Percentiles rank a stretch among this genome's conserved stretches.
These are phyloP conservation scores for Cyberlindnera mississippiensis DNA, from an alignment of 805 yeast genomes.

Conservation along the genomic window DNA sequence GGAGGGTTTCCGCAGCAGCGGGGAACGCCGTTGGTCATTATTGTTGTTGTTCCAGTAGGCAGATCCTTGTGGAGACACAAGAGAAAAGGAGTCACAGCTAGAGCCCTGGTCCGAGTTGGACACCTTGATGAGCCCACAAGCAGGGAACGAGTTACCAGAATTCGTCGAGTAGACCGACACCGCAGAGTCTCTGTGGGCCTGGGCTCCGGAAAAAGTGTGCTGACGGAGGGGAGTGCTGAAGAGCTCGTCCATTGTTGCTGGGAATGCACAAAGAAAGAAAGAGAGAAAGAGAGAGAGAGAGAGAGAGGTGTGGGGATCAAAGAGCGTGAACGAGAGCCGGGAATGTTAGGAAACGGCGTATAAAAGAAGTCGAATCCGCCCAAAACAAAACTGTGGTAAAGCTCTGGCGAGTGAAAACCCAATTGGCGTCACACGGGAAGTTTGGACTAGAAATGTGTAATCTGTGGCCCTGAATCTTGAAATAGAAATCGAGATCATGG, in stretches of 20 bases:
- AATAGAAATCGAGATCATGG: too few species aligned
- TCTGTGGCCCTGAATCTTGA: too few species aligned
- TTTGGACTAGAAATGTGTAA: too few species aligned
- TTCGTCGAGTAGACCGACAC: conserved; percentile 8
- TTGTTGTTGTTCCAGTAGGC: conserved; percentile 7
- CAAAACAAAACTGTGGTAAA: too few species aligned
- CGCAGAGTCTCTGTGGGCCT: conserved; percentile 5
- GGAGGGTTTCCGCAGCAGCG: not conserved
- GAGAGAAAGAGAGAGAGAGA: too few species aligned
- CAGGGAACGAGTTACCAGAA: conserved; percentile 17
- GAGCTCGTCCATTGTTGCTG: conserved; percentile 7
- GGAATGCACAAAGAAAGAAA: too few species aligned
- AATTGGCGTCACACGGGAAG: too few species aligned
- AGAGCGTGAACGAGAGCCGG: too few species aligned
- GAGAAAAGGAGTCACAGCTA: conserved; percentile 15
- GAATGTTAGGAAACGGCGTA: too few species aligned
- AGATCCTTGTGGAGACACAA: conserved; percentile 11
- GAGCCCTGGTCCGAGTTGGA: conserved; percentile 23
- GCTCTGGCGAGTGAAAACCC: too few species aligned
- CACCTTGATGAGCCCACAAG: conserved; percentile 22
- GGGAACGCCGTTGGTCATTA: conserved; percentile 6
- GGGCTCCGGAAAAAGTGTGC: not conserved
- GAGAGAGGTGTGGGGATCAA: too few species aligned
- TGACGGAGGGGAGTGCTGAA: conserved; percentile 3
- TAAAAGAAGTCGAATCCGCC: too few species aligned